These are phyloP conservation scores for Cruciata laevipes DNA, from an alignment of 257 asterid genomes.

Conservation along the genomic window DNA sequence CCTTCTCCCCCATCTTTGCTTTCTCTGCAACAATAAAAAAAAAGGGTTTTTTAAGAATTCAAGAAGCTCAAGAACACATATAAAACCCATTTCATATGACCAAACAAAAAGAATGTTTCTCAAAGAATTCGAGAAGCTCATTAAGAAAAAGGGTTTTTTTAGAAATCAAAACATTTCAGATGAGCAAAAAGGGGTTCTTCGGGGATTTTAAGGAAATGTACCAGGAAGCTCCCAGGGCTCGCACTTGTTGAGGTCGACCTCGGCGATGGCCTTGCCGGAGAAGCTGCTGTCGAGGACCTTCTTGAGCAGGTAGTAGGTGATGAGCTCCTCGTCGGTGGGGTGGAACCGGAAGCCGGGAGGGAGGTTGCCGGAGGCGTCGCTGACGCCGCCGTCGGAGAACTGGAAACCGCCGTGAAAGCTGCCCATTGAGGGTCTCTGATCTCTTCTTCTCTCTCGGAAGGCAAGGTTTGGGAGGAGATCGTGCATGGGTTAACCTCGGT, in stretches of 20 bases:
- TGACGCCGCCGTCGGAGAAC: slow-evolving; percentile 20
- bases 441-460: too few relatives aligned
- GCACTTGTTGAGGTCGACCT: slow-evolving; percentile 83
- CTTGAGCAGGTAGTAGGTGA: slow-evolving; percentile 71
- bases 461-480: background rate
- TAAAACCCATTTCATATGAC: too few relatives aligned
- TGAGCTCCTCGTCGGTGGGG: slow-evolving; percentile 87
- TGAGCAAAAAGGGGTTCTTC: too few relatives aligned
- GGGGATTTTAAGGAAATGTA: background rate
- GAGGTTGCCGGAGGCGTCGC: slow-evolving; percentile 31
- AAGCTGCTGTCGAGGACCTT: slow-evolving; percentile 65
- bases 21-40: slow-evolving; percentile 31
- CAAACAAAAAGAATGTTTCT: too few relatives aligned
- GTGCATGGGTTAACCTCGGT: slow-evolving; percentile 4
- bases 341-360: slow-evolving; percentile 90
- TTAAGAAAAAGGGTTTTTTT: too few relatives aligned
- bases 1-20: slow-evolving; percentile 90
- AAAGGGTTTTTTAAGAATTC: background rate
- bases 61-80: background rate
- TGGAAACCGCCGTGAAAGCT: slow-evolving; percentile 10
- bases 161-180: too few relatives aligned
- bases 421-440: slow-evolving; percentile 35
- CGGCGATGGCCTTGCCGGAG: slow-evolving; percentile 65
- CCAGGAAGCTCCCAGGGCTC: slow-evolving; percentile 98
- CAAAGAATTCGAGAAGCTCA: too few relatives aligned